phyloP scores from a whole-genome alignment of 768 basidiomycete species.

The Rubroboletus satanas region DNA sequence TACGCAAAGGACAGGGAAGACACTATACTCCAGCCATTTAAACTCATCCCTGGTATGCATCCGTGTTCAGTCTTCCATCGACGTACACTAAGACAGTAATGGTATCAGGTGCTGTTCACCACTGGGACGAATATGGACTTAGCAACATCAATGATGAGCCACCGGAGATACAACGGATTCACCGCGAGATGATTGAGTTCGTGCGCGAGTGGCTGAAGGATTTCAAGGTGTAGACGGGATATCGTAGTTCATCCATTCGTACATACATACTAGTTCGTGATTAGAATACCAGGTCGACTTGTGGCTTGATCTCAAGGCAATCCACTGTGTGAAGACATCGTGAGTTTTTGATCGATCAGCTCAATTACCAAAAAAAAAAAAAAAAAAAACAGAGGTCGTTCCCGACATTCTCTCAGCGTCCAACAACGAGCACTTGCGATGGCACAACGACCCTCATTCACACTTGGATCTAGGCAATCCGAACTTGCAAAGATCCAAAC shows the following conservation, averaged over 20 bases:
- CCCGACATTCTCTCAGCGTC: neutral
- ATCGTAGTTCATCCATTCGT: neutral
- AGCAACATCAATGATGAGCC: constrained; percentile 62
- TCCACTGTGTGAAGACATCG: neutral
- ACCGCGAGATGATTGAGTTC: constrained; percentile 75
- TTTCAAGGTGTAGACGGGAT: constrained; percentile 26
- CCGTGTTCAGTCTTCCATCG: neutral
- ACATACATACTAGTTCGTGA: neutral
- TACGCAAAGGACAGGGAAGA: constrained; percentile 67
- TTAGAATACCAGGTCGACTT: neutral
- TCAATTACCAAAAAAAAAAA: neutral
- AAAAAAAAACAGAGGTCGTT: neutral
- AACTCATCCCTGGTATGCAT: constrained; percentile 74
- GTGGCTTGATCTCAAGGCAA: neutral
- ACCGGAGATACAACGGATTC: constrained; percentile 71
- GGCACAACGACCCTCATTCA: constrained; percentile 45
- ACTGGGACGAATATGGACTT: constrained; percentile 71
- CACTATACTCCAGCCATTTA: constrained; percentile 75
- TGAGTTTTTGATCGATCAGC: neutral
- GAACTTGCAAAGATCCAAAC: constrained; percentile 91
- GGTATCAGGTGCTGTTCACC: constrained; percentile 62
- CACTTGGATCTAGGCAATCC: constrained; percentile 81
- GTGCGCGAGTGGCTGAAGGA: constrained; percentile 69
- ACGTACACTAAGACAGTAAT: neutral
- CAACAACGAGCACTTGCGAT: constrained; percentile 6